phyloP scores from a whole-genome alignment of 768 basidiomycete species.

The Boletus huronensis region DNA sequence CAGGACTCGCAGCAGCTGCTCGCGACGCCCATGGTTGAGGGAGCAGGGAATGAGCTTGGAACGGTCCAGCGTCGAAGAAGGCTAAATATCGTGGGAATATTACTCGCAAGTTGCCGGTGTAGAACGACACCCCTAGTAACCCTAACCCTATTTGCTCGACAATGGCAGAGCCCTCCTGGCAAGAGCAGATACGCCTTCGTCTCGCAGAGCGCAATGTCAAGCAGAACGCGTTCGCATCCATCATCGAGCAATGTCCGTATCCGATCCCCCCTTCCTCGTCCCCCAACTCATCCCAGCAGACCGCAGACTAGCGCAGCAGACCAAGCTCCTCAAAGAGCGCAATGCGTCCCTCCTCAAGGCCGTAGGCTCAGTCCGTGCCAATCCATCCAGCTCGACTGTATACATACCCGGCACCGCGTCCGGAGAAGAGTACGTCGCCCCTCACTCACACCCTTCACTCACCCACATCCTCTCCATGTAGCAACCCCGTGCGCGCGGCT shows the following conservation, averaged over 20 bases:
- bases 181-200: slow-evolving; percentile 73
- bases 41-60: not conserved
- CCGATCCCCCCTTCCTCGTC: not conserved
- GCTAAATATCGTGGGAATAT: slow-evolving; percentile 23
- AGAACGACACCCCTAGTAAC: slow-evolving; percentile 9
- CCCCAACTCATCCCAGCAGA: slow-evolving; percentile 46
- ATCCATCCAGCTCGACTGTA: slow-evolving; percentile 60
- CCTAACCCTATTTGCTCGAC: slow-evolving; percentile 28
- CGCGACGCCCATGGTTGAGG: slow-evolving; percentile 61
- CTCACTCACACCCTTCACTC: not conserved
- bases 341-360: slow-evolving; percentile 87
- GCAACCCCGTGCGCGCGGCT: slow-evolving; percentile 82
- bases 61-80: slow-evolving; percentile 13
- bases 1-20: slow-evolving; percentile 82
- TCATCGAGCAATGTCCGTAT: slow-evolving; percentile 89
- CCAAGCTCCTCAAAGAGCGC: slow-evolving; percentile 86
- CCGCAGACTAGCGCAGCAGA: slow-evolving; percentile 87
- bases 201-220: slow-evolving; percentile 80
- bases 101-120: slow-evolving; percentile 19
- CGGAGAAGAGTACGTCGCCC: slow-evolving; percentile 62
- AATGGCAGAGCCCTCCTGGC: slow-evolving; percentile 86
- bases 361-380: slow-evolving; percentile 66
- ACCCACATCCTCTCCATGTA: slow-evolving; percentile 27
- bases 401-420: slow-evolving; percentile 50
- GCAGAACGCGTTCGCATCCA: slow-evolving; percentile 74